phyloP scores from a whole-genome alignment of 179 eudicot genomes.

The Camellia oleifera region DNA sequence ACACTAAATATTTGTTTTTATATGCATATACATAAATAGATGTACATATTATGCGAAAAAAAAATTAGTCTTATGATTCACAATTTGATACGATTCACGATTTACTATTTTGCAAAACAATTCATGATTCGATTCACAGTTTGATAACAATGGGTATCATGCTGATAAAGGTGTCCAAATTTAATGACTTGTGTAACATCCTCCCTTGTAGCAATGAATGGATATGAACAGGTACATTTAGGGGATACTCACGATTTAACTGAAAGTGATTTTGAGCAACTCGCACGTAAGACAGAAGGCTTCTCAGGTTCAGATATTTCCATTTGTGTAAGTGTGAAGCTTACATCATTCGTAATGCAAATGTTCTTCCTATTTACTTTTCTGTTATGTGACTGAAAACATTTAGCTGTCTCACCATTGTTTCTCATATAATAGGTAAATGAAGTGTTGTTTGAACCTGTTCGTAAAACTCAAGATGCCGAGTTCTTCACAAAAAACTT shows the following conservation, averaged over 20 bases:
- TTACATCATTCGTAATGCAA: too few species aligned
- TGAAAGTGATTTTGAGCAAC: slow-evolving; percentile 70
- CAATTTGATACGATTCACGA: too few species aligned
- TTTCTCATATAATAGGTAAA: slow-evolving; percentile 36
- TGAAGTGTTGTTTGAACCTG: slow-evolving; percentile 86
- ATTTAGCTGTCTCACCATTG: neutral
- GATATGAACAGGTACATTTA: slow-evolving; percentile 61
- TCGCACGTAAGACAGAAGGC: slow-evolving; percentile 76
- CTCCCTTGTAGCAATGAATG: too few species aligned
- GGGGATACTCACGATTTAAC: slow-evolving; percentile 78
- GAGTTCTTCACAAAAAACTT: slow-evolving; percentile 56
- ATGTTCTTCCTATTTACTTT: neutral
- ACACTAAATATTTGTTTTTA: too few species aligned
- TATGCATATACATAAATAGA: too few species aligned
- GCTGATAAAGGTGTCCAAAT: too few species aligned
- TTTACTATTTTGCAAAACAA: too few species aligned
- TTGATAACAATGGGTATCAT: too few species aligned
- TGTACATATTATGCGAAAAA: too few species aligned
- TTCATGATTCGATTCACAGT: too few species aligned
- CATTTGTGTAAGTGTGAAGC: slow-evolving; percentile 71
- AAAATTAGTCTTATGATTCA: too few species aligned
- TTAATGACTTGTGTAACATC: too few species aligned
- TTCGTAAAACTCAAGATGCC: slow-evolving; percentile 93
- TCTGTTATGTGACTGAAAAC: neutral
- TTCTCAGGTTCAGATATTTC: slow-evolving; percentile 89